Percentiles rank a stretch among this genome's conserved stretches.
phyloP scores from a whole-genome alignment of 345 rosid species.

The Eutrema yunnanense region DNA sequence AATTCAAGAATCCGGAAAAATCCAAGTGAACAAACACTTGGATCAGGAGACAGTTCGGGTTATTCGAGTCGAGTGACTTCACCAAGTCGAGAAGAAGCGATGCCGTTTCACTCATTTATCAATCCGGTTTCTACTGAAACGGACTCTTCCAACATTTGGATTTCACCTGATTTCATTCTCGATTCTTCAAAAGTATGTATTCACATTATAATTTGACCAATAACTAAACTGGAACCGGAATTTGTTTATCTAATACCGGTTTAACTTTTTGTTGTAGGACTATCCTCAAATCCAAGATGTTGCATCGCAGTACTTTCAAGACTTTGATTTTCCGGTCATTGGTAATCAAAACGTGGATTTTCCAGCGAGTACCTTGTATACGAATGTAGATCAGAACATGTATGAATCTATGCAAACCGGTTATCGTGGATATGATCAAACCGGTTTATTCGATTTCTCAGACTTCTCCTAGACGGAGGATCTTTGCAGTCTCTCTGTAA shows the following conservation, averaged over 20 bases:
- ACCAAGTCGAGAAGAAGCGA: slow-evolving; percentile 32
- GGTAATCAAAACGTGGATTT: slow-evolving; percentile 28
- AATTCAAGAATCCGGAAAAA: slow-evolving; percentile 36
- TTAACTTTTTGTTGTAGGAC: slow-evolving; percentile 37
- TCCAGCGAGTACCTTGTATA: slow-evolving; percentile 31
- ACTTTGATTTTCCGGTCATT: slow-evolving; percentile 31
- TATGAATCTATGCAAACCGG: slow-evolving; percentile 32
- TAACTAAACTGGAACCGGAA: not conserved
- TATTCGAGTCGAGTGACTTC: slow-evolving; percentile 49
- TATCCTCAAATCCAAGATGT: slow-evolving; percentile 42
- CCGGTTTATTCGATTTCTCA: slow-evolving; percentile 15
- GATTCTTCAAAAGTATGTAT: slow-evolving; percentile 76
- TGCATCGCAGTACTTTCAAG: slow-evolving; percentile 34
- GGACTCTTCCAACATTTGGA: slow-evolving; percentile 45
- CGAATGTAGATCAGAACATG: slow-evolving; percentile 38
- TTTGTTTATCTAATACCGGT: not conserved
- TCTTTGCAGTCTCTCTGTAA: not conserved
- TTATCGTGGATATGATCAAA: slow-evolving; percentile 44
- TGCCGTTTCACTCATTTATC: slow-evolving; percentile 8
- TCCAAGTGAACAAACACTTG: slow-evolving; percentile 39
- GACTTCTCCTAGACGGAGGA: not conserved
- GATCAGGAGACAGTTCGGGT: slow-evolving; percentile 26
- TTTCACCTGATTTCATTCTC: slow-evolving; percentile 70
- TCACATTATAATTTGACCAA: not conserved
- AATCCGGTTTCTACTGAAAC: slow-evolving; percentile 28